These are phyloP conservation scores for Jackrogersella minutella DNA, from an alignment of 495 filamentous ascomycete genomes.

Conservation along the genomic window DNA sequence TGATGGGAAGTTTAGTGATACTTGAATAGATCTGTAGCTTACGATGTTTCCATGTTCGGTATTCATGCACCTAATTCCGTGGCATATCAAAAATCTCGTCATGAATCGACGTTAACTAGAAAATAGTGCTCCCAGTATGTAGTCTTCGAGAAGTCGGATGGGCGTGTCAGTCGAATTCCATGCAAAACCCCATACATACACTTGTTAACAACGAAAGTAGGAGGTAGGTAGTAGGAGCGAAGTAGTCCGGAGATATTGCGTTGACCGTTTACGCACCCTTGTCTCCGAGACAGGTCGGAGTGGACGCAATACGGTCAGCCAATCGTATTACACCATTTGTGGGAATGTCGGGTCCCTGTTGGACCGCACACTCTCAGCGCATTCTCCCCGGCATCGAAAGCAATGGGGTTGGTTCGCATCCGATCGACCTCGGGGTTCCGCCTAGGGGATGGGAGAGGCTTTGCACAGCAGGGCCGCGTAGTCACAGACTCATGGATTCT, in stretches of 20 bases:
- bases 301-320: slow-evolving; percentile 1
- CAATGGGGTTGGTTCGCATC: background rate
- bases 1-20: background rate
- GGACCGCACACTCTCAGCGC: slow-evolving; percentile 2
- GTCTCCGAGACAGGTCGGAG: slow-evolving; percentile 37
- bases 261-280: background rate
- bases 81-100: too few species aligned
- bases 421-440: slow-evolving; percentile 13
- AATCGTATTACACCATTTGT: slow-evolving; percentile 36
- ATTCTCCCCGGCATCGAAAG: background rate
- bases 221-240: background rate
- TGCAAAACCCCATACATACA: too few species aligned
- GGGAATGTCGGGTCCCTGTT: background rate
- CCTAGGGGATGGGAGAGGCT: background rate
- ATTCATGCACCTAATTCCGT: too few species aligned
- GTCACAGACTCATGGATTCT: background rate
- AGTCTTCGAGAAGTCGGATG: too few species aligned
- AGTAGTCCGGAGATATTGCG: background rate
- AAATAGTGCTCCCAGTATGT: too few species aligned
- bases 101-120: too few species aligned
- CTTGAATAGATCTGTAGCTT: background rate
- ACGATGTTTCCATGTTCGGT: too few species aligned
- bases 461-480: too few species aligned
- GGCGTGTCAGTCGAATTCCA: too few species aligned
- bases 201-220: too few species aligned